Conservation (phyloP, 108 stramenopile species). For the Nitzschia sp. region DNA sequence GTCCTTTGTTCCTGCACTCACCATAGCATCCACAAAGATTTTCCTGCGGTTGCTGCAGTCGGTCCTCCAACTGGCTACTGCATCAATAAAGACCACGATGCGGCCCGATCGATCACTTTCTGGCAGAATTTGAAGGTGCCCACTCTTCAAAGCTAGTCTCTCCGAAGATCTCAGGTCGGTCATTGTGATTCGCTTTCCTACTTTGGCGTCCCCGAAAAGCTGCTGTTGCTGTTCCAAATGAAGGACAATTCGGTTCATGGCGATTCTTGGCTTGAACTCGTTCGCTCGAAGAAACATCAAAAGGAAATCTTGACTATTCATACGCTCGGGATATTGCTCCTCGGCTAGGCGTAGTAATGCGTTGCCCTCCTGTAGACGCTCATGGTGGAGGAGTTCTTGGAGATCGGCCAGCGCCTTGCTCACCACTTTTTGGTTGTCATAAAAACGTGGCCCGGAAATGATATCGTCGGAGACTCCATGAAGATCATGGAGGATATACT, state of each 20-base stretch:
- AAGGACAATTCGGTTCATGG: conserved; percentile 1
- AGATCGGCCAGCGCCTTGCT: no score
- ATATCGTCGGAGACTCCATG: conserved; percentile 14
- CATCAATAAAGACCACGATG: conserved; percentile 5
- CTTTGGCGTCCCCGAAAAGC: conserved; percentile 2
- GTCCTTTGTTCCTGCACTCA: conserved; percentile 5
- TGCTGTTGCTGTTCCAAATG: background rate
- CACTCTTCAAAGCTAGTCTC: background rate
- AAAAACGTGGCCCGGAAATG: no score
- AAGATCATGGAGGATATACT: conserved; percentile 18
- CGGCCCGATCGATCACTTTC: conserved; percentile 17
- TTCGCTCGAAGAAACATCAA: conserved; percentile 13
- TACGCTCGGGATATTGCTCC: background rate
- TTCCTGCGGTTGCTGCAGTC: no score
- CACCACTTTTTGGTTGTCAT: background rate
- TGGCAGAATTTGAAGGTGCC: conserved; percentile 6
- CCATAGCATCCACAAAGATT: no score
- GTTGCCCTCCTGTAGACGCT: background rate
- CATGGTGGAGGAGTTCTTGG: background rate
- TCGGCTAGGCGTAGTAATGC: background rate
- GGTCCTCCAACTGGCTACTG: no score
- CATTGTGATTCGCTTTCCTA: conserved; percentile 12
- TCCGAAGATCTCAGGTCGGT: conserved; percentile 9
- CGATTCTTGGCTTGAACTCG: background rate
- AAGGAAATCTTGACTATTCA: background rate